These are phyloP conservation scores for Cupressus sempervirens DNA, from an alignment of 75 land plant genomes.

Conservation along the genomic window DNA sequence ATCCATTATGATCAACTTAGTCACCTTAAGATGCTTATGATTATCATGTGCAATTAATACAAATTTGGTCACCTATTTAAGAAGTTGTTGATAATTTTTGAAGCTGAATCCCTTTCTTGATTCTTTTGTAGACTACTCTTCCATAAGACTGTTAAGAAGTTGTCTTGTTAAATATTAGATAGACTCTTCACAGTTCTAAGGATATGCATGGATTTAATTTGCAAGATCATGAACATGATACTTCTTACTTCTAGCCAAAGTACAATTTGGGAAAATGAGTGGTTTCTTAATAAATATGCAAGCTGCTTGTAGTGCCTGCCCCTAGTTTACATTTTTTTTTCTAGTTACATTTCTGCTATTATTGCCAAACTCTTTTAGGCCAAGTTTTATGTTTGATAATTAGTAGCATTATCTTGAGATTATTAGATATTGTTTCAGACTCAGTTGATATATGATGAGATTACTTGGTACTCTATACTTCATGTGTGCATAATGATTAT, in stretches of 20 bases:
- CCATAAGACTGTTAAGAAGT: not conserved
- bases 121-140: not conserved
- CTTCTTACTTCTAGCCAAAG: not conserved
- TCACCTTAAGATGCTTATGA: not conserved
- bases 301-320: too few relatives aligned
- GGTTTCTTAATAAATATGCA: not conserved
- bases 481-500: too few relatives aligned
- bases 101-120: not conserved
- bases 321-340: too few relatives aligned
- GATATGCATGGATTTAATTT: not conserved
- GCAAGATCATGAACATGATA: not conserved
- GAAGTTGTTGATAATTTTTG: not conserved
- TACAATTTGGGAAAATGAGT: not conserved
- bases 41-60: not conserved
- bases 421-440: too few relatives aligned
- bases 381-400: too few relatives aligned
- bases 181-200: not conserved
- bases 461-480: too few relatives aligned
- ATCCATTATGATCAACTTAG: not conserved
- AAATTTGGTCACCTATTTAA: not conserved
- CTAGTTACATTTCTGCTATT: too few relatives aligned
- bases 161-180: not conserved
- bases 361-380: too few relatives aligned
- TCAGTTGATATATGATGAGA: too few relatives aligned
- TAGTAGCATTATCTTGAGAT: too few relatives aligned